Evolutionary conservation across 1,284 basidiomycete species (phyloP), one percentile per base, ranked within the genome.

Genomic region (Cystobasidium slooffiae): DNA sequence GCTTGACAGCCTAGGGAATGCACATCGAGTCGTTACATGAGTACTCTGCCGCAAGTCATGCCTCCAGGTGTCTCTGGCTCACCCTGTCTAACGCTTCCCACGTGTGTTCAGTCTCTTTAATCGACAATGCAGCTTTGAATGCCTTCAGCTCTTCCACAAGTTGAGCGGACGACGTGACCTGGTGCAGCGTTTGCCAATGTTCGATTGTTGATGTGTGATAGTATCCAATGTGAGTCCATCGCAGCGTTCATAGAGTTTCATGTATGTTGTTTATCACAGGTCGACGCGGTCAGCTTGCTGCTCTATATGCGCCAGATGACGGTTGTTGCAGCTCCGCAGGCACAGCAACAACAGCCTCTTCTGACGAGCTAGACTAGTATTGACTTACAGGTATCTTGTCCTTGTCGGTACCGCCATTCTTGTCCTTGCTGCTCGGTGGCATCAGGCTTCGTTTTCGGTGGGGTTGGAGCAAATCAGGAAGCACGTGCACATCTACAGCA

Each of bases 91-190:
- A 91, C n/a, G 83, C 84, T 70, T 93, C 90, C 92, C 92, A 94
- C 3, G 88, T 88, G 51, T 94, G 91, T 81, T 94, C 92, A 1
- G 89, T 88, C 83, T 94, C 92, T 43, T 85, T 80, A n/a, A 88
- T 82, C 58, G 83, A 81, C 16, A 92, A 80, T 51, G 85, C 83
- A 49, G 82, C 78, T 65, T 84, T 84, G 39, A 87, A 78, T 22
- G 78, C 55, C n/a, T 85, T 84, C 62, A 87, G 78, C 77, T 87
- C 83, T 22, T 80, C 70, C 75, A 79, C 81, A n/a, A 88, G 78
- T 62, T 77, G 78, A n/a, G 63, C 31, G 24, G 31, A 12, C 37
- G 59, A 64, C 10, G 49, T 22, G 22, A 73, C 59, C 70, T 73
- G 44, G 14, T 6, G 37, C 24, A 20, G 4, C n/a, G 9, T 20